These are phyloP conservation scores for Paramecium octaurelia DNA, from an alignment of 73 alveolate species.

Conservation along the genomic window DNA sequence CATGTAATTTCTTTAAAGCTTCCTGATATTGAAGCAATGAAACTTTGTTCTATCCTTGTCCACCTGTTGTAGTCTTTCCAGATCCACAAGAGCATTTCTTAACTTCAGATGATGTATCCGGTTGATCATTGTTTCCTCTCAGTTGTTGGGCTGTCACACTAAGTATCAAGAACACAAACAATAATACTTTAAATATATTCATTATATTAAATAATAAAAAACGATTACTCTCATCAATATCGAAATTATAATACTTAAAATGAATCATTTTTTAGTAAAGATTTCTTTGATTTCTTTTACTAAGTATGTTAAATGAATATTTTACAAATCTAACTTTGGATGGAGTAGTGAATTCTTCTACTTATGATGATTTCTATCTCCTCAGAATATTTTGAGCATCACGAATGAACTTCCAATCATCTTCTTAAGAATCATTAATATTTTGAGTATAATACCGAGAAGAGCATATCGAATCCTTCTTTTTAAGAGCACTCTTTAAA, in stretches of 20 bases:
- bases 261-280: not conserved
- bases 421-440: not conserved
- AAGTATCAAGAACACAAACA: not conserved
- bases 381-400: not conserved
- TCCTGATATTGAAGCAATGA: not conserved
- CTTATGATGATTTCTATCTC: not conserved
- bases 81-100: constrained; percentile 14
- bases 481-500: constrained; percentile 9
- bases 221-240: not conserved
- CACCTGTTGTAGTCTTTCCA: not conserved
- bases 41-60: not conserved
- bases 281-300: not conserved
- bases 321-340: not conserved
- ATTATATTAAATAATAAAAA: not conserved
- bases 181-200: not conserved
- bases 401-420: not conserved
- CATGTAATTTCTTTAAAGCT: not conserved
- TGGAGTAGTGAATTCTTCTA: not conserved
- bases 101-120: not conserved
- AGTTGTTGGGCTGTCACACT: not conserved
- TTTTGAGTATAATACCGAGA: not conserved
- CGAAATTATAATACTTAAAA: constrained; percentile 6
- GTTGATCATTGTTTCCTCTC: not conserved
- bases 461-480: not conserved
- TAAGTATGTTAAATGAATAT: not conserved